Base-by-base conservation (phyloP, 2,329 filamentous ascomycete species). In the Fusarium tricinctum region DNA sequence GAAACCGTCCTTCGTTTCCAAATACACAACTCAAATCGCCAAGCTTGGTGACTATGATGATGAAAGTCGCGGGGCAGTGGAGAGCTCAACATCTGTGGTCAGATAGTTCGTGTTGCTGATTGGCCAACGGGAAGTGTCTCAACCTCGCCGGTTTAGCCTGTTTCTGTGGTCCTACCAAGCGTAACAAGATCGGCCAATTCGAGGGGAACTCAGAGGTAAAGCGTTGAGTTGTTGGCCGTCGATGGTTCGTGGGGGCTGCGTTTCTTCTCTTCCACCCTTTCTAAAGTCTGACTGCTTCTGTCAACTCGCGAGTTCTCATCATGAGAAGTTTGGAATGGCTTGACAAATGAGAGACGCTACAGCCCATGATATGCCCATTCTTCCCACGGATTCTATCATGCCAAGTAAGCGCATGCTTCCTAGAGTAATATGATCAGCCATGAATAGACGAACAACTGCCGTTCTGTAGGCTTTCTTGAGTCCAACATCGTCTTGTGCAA, bases 381-480 rank as follows among this genome's bases (percentile, higher is more conserved):
- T 78, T 30, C 79, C 38, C 28, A 78, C n/a, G 12, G 82, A 57
- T 38, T 76, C 69, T 56, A 79, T 70, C 8, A 76, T 49, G 49
- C 73, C 72, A 56, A 77, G 47, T 17, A 74, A 46, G 33, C 74
- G 68, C 19, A 77, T 60, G 32, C 69, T 79, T 4, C 83, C 81
- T 23, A 81, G 65, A 8, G 81, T 75, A 12, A 81, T 64, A 17
- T 76, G 75, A 48, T 85, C 79, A 7, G 84, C 82, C 15, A 85
- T 47, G 42, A 87, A 83, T 17, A 85, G 65, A 50, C 75, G 78
- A 50, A 81, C 52, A 10, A 85, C 76, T 3, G 79, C 69, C 5
- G 72, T 63, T 32, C 78, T 69, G 62, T 87, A 86, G 3, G 53
- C 30, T 22, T 35, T 68, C 70, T 75, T 77, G 28, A 73, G 61